phyloP scores from a whole-genome alignment of 2,329 filamentous ascomycete species.

The Dactylellina parvicollis region DNA sequence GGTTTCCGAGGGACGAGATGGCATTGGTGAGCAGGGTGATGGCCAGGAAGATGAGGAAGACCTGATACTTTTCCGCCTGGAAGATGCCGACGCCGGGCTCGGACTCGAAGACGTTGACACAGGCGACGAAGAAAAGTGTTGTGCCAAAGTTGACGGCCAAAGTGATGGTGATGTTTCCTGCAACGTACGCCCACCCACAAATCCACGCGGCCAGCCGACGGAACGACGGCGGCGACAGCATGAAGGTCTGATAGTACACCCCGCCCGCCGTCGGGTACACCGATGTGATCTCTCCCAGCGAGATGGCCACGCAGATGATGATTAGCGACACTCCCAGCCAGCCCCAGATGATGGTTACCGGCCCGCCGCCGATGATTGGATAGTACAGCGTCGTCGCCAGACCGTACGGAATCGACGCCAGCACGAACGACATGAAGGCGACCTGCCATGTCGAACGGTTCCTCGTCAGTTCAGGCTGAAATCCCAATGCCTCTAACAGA shows the following conservation, averaged over 20 bases:
- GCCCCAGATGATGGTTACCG: conserved; percentile 77
- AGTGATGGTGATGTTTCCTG: conserved; percentile 83
- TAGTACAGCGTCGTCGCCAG: conserved; percentile 76
- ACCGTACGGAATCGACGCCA: conserved; percentile 78
- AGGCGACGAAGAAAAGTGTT: conserved; percentile 67
- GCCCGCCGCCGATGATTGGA: conserved; percentile 73
- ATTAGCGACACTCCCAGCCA: conserved; percentile 76
- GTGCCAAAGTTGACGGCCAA: conserved; percentile 82
- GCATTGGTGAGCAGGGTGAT: conserved; percentile 66
- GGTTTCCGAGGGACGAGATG: conserved; percentile 67
- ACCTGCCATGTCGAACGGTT: conserved; percentile 75
- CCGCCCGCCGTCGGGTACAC: conserved; percentile 80
- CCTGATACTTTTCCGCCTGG: conserved; percentile 63
- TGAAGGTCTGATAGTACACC: conserved; percentile 82
- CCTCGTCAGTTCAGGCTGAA: conserved; percentile 72
- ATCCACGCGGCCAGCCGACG: conserved; percentile 75
- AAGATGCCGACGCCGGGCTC: conserved; percentile 64
- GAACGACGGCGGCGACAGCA: conserved; percentile 72
- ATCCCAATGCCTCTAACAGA: conserved; percentile 72
- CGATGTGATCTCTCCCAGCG: conserved; percentile 77
- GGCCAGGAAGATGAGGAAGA: conserved; percentile 65
- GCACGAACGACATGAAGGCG: conserved; percentile 79
- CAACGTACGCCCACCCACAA: conserved; percentile 78
- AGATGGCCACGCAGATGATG: conserved; percentile 75
- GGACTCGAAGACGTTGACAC: conserved; percentile 68